Evolutionary conservation across 345 rosid genomes (phyloP), one percentile per base, ranked within the genome.

Genomic region (Dovyalis caffra): DNA sequence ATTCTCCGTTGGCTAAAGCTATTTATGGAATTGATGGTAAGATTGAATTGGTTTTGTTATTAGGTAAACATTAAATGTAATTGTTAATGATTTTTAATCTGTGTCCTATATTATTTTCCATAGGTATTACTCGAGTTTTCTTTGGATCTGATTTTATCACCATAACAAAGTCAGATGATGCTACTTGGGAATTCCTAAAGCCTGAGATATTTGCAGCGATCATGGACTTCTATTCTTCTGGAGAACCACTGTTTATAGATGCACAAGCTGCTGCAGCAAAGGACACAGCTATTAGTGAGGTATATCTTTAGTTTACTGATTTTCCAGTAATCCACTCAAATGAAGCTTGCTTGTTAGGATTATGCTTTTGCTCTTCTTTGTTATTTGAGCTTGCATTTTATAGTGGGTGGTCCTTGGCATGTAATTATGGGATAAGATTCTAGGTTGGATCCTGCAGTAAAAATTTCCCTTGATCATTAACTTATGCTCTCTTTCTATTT

Each of bases 201-300:
- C 98, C 98, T 81, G 97, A 95, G 79, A 80, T 91, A 12, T 93
- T 95, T 87, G 98, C 97, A 6, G 97, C 87, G 18, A 87, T 95
- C 32, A 93, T 90, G 98, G 99, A 95, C 72, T 95, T 95, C 69
- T 93, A 95, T 84, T 87, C 98, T 66, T 93, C 97, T 76, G 97
- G 95, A 34, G 89, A 88, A 81, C 84, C 97, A 66, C 83, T 95
- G 81, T 93, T 95, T 88, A 77, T 88, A 10, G 98, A 93, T 78
- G 78, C 93, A 0, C 76, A 89, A 83, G 76, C 88, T 81, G 83
- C 93, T 25, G 87, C 92, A 63, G 88, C 99, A 64, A 90, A 83
- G 79, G 98, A 91, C 86, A 95, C 98, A 2, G 97, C 97, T 72
- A 88, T 95, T 70, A 80, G 82, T 75, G 98, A 93, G 83, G 99